These are phyloP conservation scores for Penicillium lagena DNA, from an alignment of 495 filamentous ascomycete genomes.

Conservation along the genomic window DNA sequence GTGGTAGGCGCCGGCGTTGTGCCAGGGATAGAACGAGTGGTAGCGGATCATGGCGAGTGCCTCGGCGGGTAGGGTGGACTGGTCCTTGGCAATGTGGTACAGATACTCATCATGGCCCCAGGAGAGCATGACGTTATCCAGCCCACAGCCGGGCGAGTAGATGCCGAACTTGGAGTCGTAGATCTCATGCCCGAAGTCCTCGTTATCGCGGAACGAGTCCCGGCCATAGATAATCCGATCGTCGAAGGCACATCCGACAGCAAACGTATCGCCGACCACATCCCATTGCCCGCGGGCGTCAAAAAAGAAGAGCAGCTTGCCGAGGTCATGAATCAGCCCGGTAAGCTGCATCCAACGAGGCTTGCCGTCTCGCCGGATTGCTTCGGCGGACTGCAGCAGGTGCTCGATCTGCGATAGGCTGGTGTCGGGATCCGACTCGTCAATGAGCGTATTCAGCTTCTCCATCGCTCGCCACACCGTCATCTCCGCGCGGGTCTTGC, in stretches of 20 bases:
- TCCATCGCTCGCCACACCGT: slow-evolving; percentile 85
- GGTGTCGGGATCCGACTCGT: slow-evolving; percentile 86
- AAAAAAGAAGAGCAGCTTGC: slow-evolving; percentile 83
- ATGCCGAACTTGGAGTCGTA: slow-evolving; percentile 72
- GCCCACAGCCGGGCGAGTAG: slow-evolving; percentile 67
- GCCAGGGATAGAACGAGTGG: slow-evolving; percentile 90
- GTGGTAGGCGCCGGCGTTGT: slow-evolving; percentile 66
- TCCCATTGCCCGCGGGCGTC: slow-evolving; percentile 84
- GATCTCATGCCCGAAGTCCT: slow-evolving; percentile 57
- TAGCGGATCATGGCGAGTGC: slow-evolving; percentile 87
- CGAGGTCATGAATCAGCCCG: slow-evolving; percentile 84
- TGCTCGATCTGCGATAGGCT: slow-evolving; percentile 83
- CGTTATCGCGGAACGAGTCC: slow-evolving; percentile 66
- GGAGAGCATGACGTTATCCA: slow-evolving; percentile 80
- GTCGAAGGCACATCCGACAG: slow-evolving; percentile 80
- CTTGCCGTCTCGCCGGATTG: slow-evolving; percentile 81
- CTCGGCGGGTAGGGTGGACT: slow-evolving; percentile 69
- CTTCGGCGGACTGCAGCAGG: slow-evolving; percentile 78
- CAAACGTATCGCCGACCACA: slow-evolving; percentile 87
- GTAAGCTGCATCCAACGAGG: slow-evolving; percentile 89
- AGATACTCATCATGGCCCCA: slow-evolving; percentile 94
- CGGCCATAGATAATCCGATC: slow-evolving; percentile 66
- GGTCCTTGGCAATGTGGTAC: slow-evolving; percentile 75
- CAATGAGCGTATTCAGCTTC: slow-evolving; percentile 81
- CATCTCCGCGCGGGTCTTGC: slow-evolving; percentile 64